These are phyloP conservation scores for Zasmidium citrigriseum DNA, from an alignment of 2,329 filamentous ascomycete species.

Conservation along the genomic window DNA sequence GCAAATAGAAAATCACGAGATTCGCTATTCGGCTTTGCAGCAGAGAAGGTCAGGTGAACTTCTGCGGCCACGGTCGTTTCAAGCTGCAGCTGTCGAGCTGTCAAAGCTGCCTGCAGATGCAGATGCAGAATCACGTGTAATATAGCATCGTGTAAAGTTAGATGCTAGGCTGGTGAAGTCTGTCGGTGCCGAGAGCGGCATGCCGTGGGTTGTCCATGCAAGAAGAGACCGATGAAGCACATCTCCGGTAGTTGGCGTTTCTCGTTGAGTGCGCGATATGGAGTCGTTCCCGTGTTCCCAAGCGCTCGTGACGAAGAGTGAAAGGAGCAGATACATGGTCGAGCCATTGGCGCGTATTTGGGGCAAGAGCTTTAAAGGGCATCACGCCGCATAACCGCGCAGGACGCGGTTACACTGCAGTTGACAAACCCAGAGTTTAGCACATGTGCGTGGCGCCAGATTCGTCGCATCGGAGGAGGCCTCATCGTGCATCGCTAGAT, in stretches of 20 bases:
- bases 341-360: slow-evolving; percentile 5
- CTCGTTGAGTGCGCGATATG: background rate
- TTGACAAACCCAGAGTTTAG: background rate
- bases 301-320: slow-evolving; percentile 1
- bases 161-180: slow-evolving; percentile 10
- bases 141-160: background rate
- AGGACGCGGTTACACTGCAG: slow-evolving; percentile 1
- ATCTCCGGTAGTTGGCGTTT: background rate
- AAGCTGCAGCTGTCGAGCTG: background rate
- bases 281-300: background rate
- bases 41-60: background rate
- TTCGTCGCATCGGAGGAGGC: background rate
- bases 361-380: background rate
- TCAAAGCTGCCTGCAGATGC: background rate
- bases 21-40: slow-evolving; percentile 4
- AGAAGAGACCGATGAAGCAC: background rate
- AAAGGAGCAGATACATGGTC: background rate
- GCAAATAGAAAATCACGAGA: background rate
- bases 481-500: background rate
- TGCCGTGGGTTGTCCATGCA: background rate
- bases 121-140: slow-evolving; percentile 6
- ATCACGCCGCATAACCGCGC: slow-evolving; percentile 10
- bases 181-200: slow-evolving; percentile 5
- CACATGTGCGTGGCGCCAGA: background rate
- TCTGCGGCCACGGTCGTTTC: background rate